phyloP scores from a whole-genome alignment of 257 asterid genomes.

The Osmanthus fragrans region DNA sequence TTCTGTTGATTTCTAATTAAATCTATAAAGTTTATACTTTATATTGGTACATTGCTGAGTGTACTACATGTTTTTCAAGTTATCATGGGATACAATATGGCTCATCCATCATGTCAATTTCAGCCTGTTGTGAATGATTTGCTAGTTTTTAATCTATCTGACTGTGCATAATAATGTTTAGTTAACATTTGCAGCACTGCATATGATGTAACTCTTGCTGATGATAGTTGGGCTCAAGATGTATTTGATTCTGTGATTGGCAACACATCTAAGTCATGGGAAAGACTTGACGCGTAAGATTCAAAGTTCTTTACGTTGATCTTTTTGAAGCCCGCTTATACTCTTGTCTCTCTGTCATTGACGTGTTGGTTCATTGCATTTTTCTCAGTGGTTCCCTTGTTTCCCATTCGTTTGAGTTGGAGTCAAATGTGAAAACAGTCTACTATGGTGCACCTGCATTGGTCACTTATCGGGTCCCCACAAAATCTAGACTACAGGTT shows the following conservation, averaged over 20 bases:
- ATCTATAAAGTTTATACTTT: background rate
- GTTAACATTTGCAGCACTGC: constrained; percentile 44
- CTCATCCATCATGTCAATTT: background rate
- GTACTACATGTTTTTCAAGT: background rate
- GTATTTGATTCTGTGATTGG: constrained; percentile 53
- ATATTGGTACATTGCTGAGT: background rate
- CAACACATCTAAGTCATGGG: constrained; percentile 65
- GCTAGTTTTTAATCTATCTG: constrained; percentile 5
- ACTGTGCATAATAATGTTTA: constrained; percentile 11
- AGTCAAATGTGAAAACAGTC: constrained; percentile 52
- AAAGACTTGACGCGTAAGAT: constrained; percentile 53
- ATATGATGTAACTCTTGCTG: constrained; percentile 62
- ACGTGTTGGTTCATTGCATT: constrained; percentile 2
- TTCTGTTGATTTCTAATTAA: constrained; percentile 3
- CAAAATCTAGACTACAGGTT: constrained; percentile 57
- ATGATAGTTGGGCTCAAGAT: constrained; percentile 55
- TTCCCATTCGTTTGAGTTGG: constrained; percentile 68
- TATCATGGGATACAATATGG: background rate
- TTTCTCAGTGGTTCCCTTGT: constrained; percentile 58
- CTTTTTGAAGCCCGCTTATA: background rate
- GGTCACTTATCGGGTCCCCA: constrained; percentile 54
- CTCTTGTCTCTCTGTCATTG: background rate
- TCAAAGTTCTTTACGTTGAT: background rate
- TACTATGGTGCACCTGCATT: constrained; percentile 63
- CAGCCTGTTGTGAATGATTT: background rate